Evolutionary conservation across 768 basidiomycete species (phyloP), one percentile per base, ranked within the genome.

Genomic region (Tulasnella sp.): DNA sequence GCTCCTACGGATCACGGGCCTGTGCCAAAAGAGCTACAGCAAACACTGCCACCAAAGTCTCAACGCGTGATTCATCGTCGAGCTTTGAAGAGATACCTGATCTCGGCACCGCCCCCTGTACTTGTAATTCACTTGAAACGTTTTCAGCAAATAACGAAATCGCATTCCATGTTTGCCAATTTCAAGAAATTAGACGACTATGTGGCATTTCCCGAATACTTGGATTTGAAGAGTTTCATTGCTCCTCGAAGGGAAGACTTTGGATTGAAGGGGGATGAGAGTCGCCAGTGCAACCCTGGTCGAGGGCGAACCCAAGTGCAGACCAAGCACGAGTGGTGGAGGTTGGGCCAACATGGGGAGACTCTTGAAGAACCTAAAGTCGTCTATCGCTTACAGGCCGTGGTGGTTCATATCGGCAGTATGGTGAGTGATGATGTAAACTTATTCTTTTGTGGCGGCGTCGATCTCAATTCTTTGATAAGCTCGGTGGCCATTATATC

Each of bases 21-120:
- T 13, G 34, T 37, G 13, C 34, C 34, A 16, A 37, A 37, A 13
- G 34, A 13, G 13, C 13, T 16, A 37, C 34, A 37, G 34, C 34
- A 13, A 37, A 37, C 34, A 27, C 39, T 29, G n/a, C 28, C 37
- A 9, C 59, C 63, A 4, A 59, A 56, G n/a, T 65, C 66, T 16
- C 70, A 72, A 53, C 85, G 84, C 29, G 79, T 79, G 44, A 71
- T 93, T 41, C 73, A 84, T 66, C 78, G 87, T 1, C 73, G 85
- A 1, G 88, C 89, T 3, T 90, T 88, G 69, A 98, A 98, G 66
- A 84, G 92, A 10, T 98, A 95, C 65, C 79, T 98, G 53, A 85
- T 98, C 63, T 77, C 81, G 13, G 73, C 72, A 0, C 80, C 84
- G 1, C 92, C 92, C 0, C 87, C 90, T 0, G 74, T 95, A 28